Percentiles rank a stretch among this genome's conserved stretches.
Evolutionary conservation across 805 yeast species (phyloP).

Genomic region (Spathaspora passalidarum): DNA sequence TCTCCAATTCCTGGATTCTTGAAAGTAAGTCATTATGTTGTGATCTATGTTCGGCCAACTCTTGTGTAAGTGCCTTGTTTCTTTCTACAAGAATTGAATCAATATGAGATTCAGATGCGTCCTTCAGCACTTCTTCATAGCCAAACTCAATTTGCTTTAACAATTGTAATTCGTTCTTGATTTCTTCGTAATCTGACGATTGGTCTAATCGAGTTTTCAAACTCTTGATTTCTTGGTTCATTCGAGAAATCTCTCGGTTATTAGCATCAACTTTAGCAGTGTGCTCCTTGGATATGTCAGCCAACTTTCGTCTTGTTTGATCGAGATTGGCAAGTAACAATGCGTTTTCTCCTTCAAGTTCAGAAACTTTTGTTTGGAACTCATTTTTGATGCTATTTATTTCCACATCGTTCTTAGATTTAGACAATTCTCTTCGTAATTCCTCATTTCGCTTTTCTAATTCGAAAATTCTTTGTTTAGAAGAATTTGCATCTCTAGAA

Average conservation of each 20-base stretch:
- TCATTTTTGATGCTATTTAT: conserved; percentile 36
- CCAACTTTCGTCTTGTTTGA: conserved; percentile 37
- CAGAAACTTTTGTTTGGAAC: conserved; percentile 45
- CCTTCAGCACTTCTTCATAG: conserved; percentile 33
- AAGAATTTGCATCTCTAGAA: conserved; percentile 70
- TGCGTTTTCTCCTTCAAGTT: conserved; percentile 69
- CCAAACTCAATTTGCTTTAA: conserved; percentile 78
- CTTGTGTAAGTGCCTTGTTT: conserved; percentile 70
- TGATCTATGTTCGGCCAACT: conserved; percentile 63
- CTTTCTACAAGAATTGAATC: conserved; percentile 65
- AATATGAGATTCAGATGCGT: conserved; percentile 29
- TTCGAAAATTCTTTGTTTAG: conserved; percentile 64
- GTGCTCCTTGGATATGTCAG: conserved; percentile 19
- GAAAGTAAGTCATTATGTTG: conserved; percentile 47
- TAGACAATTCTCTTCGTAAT: conserved; percentile 61
- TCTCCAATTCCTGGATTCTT: conserved; percentile 40
- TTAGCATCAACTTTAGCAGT: conserved; percentile 34
- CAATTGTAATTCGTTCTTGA: conserved; percentile 72
- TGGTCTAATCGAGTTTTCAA: conserved; percentile 48
- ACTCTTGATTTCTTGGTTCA: conserved; percentile 47
- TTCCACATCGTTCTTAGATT: conserved; percentile 48
- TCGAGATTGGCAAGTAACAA: conserved; percentile 57
- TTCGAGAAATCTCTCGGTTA: conserved; percentile 45
- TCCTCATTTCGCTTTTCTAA: conserved; percentile 78
- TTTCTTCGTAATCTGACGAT: conserved; percentile 72